A percentile compares a stretch with the other conserved stretches of the same genome.
These are phyloP conservation scores for Combretum micranthum DNA, from an alignment of 345 rosid species.

Conservation along the genomic window DNA sequence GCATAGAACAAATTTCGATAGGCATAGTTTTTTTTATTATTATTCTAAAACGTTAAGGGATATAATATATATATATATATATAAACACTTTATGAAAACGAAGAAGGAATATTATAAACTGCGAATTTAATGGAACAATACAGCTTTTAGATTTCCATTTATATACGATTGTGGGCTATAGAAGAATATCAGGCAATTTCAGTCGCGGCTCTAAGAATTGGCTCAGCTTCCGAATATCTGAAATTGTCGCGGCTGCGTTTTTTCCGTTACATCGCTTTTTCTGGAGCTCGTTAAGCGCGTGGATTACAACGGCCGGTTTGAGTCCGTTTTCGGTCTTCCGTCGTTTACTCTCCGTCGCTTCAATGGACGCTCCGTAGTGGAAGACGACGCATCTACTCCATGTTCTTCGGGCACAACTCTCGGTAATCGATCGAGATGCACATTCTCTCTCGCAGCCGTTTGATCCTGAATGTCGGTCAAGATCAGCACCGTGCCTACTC, in stretches of 20 bases:
- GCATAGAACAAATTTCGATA: no score
- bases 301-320: slow-evolving; percentile 31
- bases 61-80: no score
- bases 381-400: slow-evolving; percentile 16
- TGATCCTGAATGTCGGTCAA: slow-evolving; percentile 18
- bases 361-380: slow-evolving; percentile 18
- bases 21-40: no score
- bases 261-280: slow-evolving; percentile 14
- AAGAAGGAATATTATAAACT: no score
- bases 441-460: slow-evolving; percentile 37
- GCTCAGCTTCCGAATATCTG: slow-evolving; percentile 25
- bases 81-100: no score
- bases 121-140: no score
- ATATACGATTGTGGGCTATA: no score
- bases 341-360: slow-evolving; percentile 25
- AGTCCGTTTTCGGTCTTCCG: slow-evolving; percentile 12
- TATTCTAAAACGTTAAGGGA: no score
- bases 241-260: slow-evolving; percentile 23
- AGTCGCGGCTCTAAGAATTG: slow-evolving; percentile 26
- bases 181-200: no score
- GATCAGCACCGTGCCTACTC: slow-evolving; percentile 8
- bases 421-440: slow-evolving; percentile 21
- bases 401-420: slow-evolving; percentile 1
- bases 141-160: no score
- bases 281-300: slow-evolving; percentile 27